Evolutionary conservation across 2,329 filamentous ascomycete species (phyloP), one percentile per base, ranked within the genome.

Genomic region (Paraconiothyrium sp.): DNA sequence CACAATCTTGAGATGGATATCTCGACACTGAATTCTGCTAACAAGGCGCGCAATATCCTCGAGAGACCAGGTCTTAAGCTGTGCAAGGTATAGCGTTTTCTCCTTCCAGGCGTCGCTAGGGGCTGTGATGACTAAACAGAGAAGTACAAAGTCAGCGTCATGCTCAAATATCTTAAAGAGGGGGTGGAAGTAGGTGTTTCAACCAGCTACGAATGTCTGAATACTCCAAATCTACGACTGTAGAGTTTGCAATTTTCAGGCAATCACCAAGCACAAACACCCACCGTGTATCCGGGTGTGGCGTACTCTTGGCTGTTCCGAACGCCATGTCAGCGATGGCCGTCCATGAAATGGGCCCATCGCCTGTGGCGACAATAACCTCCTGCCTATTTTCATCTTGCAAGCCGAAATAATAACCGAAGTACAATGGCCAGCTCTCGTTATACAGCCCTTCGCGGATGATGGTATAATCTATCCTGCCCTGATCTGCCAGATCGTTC

Each of bases 391-490:
- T 66, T 43, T 83, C 81, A 2, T 72, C 61, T 10, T 71, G 72
- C 1, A 76, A 44, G 0, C 63, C 64, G 13, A 76, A 76, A 51
- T 79, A 83, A 57, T 83, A 80, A 0, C 82, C 81, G 22, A 83
- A 76, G 61, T 83, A 83, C 22, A 84, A 65, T 7, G 81, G 82
- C 82, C 82, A 84, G 57, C 74, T 79, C 68, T 83, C 81, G 49
- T 79, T 82, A 58, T 83, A 83, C 58, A 83, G 56, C 0, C 82
- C 82, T 60, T 83, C 80, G 0, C 82, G 69, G 0, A 84, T 69
- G 5, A 83, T 67, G 0, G 80, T 83, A 5, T 73, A 76, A 0
- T 64, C 51, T 1, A 70, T 59, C 9, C 66, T 70, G 0, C 55
- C 61, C 13, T 61, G 41, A 4, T 72, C 66, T 14, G 72, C 70